Evolutionary conservation across 331 rosid species (phyloP).

Genomic region (Prunus yedoensis): DNA sequence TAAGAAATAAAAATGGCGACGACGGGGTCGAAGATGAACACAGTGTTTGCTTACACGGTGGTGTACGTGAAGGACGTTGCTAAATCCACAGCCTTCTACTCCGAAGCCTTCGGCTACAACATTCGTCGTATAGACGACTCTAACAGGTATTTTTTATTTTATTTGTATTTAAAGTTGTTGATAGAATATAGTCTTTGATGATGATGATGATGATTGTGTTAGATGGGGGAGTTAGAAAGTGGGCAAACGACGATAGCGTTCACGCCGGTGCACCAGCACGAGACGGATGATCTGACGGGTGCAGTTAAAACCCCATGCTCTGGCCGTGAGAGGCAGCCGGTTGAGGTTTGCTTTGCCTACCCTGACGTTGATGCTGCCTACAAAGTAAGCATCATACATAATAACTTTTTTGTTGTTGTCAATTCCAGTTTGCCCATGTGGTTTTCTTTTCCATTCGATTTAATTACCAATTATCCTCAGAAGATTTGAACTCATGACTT

Average conservation of each 20-base stretch:
- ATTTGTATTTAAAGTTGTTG: background rate
- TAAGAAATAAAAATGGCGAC: background rate
- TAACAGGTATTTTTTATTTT: conserved; percentile 38
- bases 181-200: no score
- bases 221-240: conserved; percentile 89
- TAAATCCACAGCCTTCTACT: conserved; percentile 59
- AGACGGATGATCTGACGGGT: conserved; percentile 74
- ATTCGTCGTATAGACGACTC: conserved; percentile 81
- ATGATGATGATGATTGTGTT: background rate
- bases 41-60: conserved; percentile 61
- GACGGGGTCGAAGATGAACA: conserved; percentile 42
- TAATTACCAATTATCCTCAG: no score
- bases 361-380: conserved; percentile 75
- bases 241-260: conserved; percentile 81
- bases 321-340: conserved; percentile 41
- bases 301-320: conserved; percentile 41
- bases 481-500: no score
- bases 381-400: conserved; percentile 31
- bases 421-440: no score
- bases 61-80: conserved; percentile 72
- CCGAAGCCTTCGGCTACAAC: conserved; percentile 64
- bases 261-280: conserved; percentile 73
- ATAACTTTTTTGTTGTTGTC: no score
- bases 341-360: conserved; percentile 72
- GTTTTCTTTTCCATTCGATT: no score